Conservation (phyloP, 2,329 filamentous ascomycete species). For the Penicillium expansum region DNA sequence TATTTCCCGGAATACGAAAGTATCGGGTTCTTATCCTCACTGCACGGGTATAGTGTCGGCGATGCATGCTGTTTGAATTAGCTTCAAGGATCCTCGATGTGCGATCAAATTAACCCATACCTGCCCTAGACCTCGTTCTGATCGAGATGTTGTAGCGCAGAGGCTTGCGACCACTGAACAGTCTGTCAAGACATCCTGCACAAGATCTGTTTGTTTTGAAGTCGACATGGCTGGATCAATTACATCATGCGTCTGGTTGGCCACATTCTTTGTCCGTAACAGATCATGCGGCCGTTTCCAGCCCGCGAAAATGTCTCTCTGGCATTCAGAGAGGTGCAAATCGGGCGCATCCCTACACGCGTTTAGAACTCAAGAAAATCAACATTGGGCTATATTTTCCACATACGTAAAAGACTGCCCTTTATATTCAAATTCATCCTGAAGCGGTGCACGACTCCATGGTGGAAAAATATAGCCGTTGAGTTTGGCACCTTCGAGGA, state of each 20-base stretch:
- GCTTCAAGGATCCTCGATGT: neutral
- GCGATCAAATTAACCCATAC: slow-evolving; percentile 44
- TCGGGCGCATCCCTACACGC: slow-evolving; percentile 61
- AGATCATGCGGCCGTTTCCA: slow-evolving; percentile 79
- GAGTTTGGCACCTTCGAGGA: slow-evolving; percentile 73
- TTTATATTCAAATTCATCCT: slow-evolving; percentile 59
- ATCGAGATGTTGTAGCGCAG: slow-evolving; percentile 72
- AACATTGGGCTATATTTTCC: slow-evolving; percentile 10
- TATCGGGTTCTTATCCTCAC: slow-evolving; percentile 58
- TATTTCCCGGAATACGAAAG: slow-evolving; percentile 83
- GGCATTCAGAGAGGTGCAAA: slow-evolving; percentile 70
- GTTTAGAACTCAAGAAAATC: slow-evolving; percentile 20
- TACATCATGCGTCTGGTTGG: slow-evolving; percentile 9
- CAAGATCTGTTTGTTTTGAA: slow-evolving; percentile 68
- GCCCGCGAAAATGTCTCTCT: slow-evolving; percentile 71
- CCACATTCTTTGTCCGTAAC: slow-evolving; percentile 45
- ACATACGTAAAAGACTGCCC: slow-evolving; percentile 64
- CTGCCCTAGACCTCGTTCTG: slow-evolving; percentile 65
- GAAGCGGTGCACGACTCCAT: slow-evolving; percentile 66
- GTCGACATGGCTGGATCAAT: slow-evolving; percentile 56
- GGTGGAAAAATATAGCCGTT: slow-evolving; percentile 82
- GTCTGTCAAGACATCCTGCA: slow-evolving; percentile 93
- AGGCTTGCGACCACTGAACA: slow-evolving; percentile 96
- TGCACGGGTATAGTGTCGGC: slow-evolving; percentile 72
- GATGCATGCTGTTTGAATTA: slow-evolving; percentile 59